A percentile compares a stretch with the other conserved stretches of the same genome.
Conservation (phyloP, 441 rosid species). For the Syzygium syzygioides region DNA sequence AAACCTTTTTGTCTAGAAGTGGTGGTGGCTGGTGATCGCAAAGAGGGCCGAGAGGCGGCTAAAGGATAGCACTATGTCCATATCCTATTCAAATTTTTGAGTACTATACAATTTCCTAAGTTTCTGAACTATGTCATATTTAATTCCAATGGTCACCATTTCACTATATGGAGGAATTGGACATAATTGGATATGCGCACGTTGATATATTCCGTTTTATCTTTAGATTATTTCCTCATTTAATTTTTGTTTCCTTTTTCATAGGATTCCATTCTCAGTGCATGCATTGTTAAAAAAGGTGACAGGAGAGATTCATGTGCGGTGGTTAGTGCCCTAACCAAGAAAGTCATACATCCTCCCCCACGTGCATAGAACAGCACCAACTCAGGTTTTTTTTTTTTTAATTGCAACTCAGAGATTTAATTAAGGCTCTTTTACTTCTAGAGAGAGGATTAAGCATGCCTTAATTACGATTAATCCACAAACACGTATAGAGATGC, state of each 20-base stretch:
- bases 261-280: not conserved
- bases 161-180: not conserved
- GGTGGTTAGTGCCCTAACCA: not conserved
- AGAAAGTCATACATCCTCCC: not conserved
- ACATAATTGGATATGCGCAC: not conserved
- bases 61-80: not conserved
- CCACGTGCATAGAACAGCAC: not conserved
- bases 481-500: fast-evolving
- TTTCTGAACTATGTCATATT: not conserved
- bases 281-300: not conserved
- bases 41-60: not conserved
- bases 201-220: not conserved
- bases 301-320: not conserved
- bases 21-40: not conserved
- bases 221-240: not conserved
- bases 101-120: not conserved
- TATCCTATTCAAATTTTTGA: not conserved
- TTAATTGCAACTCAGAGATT: not conserved
- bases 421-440: not conserved
- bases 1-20: not conserved
- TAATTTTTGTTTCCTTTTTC: not conserved
- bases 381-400: not conserved
- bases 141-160: not conserved
- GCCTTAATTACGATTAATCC: not conserved
- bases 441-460: not conserved